Evolutionary conservation across 768 basidiomycete genomes (phyloP), one percentile per base, ranked within the genome.

Genomic region (Termitomyces sp.): DNA sequence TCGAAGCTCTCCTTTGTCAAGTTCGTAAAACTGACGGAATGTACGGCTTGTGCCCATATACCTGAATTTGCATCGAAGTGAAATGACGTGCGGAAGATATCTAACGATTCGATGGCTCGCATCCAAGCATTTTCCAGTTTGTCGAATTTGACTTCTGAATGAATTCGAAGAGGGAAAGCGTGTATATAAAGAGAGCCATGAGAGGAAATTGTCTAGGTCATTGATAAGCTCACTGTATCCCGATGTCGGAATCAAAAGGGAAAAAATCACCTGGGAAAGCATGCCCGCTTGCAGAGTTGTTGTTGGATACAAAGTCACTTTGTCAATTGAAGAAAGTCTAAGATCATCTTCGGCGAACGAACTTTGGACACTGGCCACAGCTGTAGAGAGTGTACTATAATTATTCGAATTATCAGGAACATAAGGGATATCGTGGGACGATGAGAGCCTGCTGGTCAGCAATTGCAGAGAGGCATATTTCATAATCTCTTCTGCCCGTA

Each of bases 201-300:
- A 2, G 71, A 69, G n/a, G 56, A 63, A 24, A 72, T 59, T 1
- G 72, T 72, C 72, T 73, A 47, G 20, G 58, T 32, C 18, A 53
- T 22, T 18, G 43, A 18, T 44, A 63, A 49, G 14, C 51, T 50
- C 6, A 40, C 28, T 32, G 16, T 24, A 33, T 16, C 22, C 7
- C 5, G 5, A 16, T 18, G 18, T 46, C n/a, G 40, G n/a, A 9
- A 2, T 44, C 24, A 44, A 32, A 54, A 43, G 54, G 28, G 50
- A 13, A 33, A 20, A 56, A 30, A 66, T 43, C 56, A 77, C 79
- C 69, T 80, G 79, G 3, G 79, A 79, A 43, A 80, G 61, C 78
- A 80, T 79, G 11, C 79, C 79, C 16, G 76, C 68, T 64, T 80
- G 79, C 20, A 80, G 67, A 22, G 68, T 69, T 5, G 78, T 80